Evolutionary conservation across 2,329 filamentous ascomycete genomes (phyloP).

Genomic region (Colletotrichum musae): DNA sequence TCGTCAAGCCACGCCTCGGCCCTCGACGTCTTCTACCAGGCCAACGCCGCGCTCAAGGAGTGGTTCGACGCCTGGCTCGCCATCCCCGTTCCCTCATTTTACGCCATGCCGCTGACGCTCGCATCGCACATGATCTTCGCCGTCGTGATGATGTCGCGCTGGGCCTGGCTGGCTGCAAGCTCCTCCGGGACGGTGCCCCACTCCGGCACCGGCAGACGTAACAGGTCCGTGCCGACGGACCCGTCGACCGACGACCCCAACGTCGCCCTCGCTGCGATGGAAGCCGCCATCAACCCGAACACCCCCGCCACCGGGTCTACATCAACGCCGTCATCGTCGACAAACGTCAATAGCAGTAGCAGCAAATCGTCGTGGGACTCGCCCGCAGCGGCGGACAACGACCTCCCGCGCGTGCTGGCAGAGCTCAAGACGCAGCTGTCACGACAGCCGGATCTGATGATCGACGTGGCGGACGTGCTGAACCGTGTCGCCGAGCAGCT

Average conservation of each 20-base stretch:
- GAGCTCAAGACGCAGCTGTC: conserved; percentile 58
- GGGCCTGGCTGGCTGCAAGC: conserved; percentile 61
- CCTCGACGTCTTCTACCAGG: conserved; percentile 65
- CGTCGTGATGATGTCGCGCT: conserved; percentile 65
- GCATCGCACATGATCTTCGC: conserved; percentile 64
- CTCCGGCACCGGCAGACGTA: too few relatives aligned
- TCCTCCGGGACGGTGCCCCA: neutral
- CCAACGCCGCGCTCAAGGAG: conserved; percentile 60
- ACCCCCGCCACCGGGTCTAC: neutral
- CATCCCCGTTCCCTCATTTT: conserved; percentile 59
- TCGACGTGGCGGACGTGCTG: conserved; percentile 62
- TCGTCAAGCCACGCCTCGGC: conserved; percentile 56
- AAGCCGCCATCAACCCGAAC: conserved; percentile 27
- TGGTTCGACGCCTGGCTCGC: conserved; percentile 66
- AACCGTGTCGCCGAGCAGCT: conserved; percentile 58
- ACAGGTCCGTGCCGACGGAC: neutral
- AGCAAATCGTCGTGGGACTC: neutral
- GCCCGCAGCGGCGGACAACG: conserved; percentile 28
- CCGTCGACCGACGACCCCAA: conserved; percentile 13
- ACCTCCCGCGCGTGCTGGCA: conserved; percentile 56
- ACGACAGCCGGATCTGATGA: conserved; percentile 59
- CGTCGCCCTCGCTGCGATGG: conserved; percentile 23
- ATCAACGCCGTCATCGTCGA: conserved; percentile 7
- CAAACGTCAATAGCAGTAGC: neutral
- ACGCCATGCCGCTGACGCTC: conserved; percentile 61